Base-by-base conservation (phyloP, 306 rosid species). In the Psophocarpus tetragonolobus region DNA sequence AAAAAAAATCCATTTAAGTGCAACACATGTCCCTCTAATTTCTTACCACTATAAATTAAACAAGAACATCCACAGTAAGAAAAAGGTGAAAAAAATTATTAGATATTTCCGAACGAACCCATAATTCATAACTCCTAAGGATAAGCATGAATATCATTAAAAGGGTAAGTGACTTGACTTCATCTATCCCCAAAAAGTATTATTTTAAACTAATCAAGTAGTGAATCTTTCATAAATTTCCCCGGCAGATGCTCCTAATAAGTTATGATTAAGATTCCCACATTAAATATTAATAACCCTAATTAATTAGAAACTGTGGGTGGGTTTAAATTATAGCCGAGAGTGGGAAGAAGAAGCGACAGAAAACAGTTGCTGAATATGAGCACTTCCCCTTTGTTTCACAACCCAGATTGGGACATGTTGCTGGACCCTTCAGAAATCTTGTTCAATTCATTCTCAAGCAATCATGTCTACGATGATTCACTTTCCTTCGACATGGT, bases 401-500 rank as follows among this genome's bases (percentile, higher is more conserved):
- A 62, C 26, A 62, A 33, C 0, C 26, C 44, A 17, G 41, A 60
- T 15, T 14, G 23, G 13, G 5, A 29, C 11, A 27, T 29, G 66
- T 5, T 51, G 39, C 47, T 21, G 9, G 81, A 76, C 9, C 56
- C 79, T 32, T 63, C 63, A 20, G 14, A 76, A 17, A 23, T 24
- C 12, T 3, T 45, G 12, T 67, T 78, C 0, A 32, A 66, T n/a
- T 41, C 85, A 42, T 24, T 3, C 27, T 68, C 66, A 5, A 47
- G 9, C 65, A 44, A 33, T 14, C 5, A 8, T 27, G 33, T 39
- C 41, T 24, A 0, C 26, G 51, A 56, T 3, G 83, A 78, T 83
- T 78, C 39, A 1, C 83, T 78, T 47, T 78, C 86, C 26, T 83
- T 83, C 14, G 68, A 78, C 3, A 78, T 78, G 80, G 77, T 78